phyloP scores from a whole-genome alignment of 2,329 filamentous ascomycete genomes.

The Trichophaea hybrida region DNA sequence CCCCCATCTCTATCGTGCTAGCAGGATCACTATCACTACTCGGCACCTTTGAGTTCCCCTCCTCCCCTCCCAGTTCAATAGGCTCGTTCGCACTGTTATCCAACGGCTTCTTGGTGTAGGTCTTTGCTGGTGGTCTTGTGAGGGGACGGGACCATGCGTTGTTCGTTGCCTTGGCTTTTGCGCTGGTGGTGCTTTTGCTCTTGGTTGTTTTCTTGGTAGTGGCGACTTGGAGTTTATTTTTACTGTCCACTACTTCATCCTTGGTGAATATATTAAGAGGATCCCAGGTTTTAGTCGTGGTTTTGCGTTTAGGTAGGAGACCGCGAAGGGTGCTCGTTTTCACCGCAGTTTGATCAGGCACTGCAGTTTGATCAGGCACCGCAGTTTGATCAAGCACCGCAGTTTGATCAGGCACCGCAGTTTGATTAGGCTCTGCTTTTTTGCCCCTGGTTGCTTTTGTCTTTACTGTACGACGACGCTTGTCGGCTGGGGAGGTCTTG shows the following conservation, averaged over 20 bases:
- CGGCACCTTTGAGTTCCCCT: background rate
- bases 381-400: background rate
- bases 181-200: background rate
- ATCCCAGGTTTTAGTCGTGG: background rate
- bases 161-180: background rate
- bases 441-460: background rate
- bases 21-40: background rate
- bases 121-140: background rate
- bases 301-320: slow-evolving; percentile 13
- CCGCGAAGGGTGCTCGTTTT: slow-evolving; percentile 8
- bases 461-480: background rate
- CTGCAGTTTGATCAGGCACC: background rate
- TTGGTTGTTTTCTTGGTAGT: background rate
- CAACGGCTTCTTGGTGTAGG: background rate
- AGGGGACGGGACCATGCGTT: background rate
- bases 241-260: background rate
- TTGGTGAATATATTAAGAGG: too few species aligned
- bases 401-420: background rate
- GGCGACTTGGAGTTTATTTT: background rate
- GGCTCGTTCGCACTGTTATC: background rate
- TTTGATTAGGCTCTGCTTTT: background rate
- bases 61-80: background rate
- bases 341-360: background rate
- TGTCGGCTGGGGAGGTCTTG: background rate
- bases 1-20: background rate